Conservation (phyloP, 768 basidiomycete genomes). For the Solioccasus polychromus region DNA sequence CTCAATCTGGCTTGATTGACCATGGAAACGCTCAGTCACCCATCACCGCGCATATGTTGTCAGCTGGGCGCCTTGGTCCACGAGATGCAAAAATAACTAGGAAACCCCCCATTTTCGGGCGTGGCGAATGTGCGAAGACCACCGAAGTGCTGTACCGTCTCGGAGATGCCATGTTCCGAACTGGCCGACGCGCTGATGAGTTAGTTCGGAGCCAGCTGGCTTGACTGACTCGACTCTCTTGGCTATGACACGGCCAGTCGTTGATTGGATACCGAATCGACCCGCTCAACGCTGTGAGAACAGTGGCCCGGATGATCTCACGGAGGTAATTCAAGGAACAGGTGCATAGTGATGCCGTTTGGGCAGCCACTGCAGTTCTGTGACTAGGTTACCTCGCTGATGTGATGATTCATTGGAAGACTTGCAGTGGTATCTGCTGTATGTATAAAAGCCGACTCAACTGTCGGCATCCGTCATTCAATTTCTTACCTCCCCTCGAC, state of each 20-base stretch:
- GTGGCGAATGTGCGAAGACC: constrained; percentile 6
- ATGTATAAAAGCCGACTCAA: constrained; percentile 25
- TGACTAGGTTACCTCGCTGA: constrained; percentile 35
- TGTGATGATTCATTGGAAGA: constrained; percentile 24
- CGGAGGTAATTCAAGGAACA: constrained; percentile 20
- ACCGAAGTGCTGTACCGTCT: constrained; percentile 10
- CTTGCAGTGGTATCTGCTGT: constrained; percentile 31
- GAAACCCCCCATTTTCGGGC: too few relatives aligned
- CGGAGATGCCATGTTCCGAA: constrained; percentile 19
- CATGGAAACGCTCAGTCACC: constrained; percentile 14
- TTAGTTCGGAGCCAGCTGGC: constrained; percentile 11
- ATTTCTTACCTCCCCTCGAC: constrained; percentile 1
- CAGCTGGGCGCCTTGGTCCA: constrained; percentile 7
- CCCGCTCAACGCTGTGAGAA: constrained; percentile 20
- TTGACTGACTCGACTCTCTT: constrained; percentile 17
- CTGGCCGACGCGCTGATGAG: constrained; percentile 20
- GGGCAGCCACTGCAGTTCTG: constrained; percentile 28
- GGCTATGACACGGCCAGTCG: constrained; percentile 21
- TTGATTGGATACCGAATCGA: constrained; percentile 19
- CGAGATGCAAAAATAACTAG: constrained; percentile 14
- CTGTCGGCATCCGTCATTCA: neutral
- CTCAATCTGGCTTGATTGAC: constrained; percentile 19
- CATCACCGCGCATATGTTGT: neutral
- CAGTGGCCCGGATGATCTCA: constrained; percentile 19
- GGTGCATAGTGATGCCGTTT: constrained; percentile 28